Percentiles rank a stretch among this genome's conserved stretches.
phyloP scores from a whole-genome alignment of 2,329 filamentous ascomycete species.

The Aspergillus phoenicis region DNA sequence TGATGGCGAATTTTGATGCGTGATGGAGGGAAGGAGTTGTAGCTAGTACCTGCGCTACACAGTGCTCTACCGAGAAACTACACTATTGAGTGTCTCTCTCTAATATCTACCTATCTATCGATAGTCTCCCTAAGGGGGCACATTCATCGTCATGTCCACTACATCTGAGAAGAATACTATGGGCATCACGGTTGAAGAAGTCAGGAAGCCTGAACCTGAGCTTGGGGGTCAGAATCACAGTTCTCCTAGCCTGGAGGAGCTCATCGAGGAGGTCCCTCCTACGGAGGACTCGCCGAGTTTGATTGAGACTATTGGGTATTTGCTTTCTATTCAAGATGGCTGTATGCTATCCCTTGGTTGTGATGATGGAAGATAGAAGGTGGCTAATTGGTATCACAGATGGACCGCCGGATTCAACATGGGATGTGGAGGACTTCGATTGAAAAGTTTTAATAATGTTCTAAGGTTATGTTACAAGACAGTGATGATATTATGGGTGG shows the following conservation, averaged over 20 bases:
- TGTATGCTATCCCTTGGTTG: not conserved
- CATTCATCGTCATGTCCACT: not conserved
- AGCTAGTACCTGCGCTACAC: not conserved
- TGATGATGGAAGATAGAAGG: not conserved
- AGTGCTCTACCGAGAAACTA: not conserved
- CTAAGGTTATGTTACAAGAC: not conserved
- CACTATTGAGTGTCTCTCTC: not conserved
- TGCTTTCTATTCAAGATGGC: not conserved
- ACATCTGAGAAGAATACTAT: not conserved
- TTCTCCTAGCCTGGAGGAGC: not conserved
- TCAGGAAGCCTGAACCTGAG: not conserved
- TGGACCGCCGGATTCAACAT: not conserved
- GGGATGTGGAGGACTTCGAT: constrained; percentile 2
- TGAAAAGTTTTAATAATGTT: not conserved
- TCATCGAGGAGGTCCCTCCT: not conserved
- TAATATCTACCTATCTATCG: not conserved
- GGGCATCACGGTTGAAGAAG: not conserved
- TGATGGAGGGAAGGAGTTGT: not conserved
- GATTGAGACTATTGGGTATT: not conserved
- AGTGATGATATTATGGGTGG: not conserved
- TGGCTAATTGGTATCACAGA: not conserved
- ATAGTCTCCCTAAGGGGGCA: not conserved
- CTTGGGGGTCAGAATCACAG: not conserved
- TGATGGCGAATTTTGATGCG: not conserved
- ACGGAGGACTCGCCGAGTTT: not conserved